These are phyloP conservation scores for Pugionium dolabratum DNA, from an alignment of 345 rosid genomes.

Conservation along the genomic window DNA sequence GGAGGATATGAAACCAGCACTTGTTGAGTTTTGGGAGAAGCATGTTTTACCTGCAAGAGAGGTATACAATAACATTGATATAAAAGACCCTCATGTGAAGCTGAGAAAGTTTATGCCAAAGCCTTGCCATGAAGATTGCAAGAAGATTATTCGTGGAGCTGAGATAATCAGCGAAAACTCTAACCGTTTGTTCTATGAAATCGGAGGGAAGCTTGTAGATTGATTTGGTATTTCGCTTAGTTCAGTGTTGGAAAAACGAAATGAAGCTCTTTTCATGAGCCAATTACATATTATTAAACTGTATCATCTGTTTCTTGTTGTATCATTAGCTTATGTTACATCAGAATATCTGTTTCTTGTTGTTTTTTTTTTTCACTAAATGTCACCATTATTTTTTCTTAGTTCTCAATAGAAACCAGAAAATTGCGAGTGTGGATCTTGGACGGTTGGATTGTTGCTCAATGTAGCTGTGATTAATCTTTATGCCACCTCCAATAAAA, in stretches of 20 bases:
- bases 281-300: background rate
- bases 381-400: too few relatives aligned
- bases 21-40: slow-evolving; percentile 76
- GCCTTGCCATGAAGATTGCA: slow-evolving; percentile 52
- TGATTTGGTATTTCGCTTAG: slow-evolving; percentile 19
- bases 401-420: too few relatives aligned
- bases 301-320: background rate
- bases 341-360: background rate
- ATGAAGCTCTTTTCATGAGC: background rate
- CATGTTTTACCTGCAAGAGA: slow-evolving; percentile 80
- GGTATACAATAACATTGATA: slow-evolving; percentile 36
- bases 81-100: slow-evolving; percentile 50
- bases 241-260: background rate
- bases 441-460: too few relatives aligned
- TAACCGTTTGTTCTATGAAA: slow-evolving; percentile 47
- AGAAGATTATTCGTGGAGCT: slow-evolving; percentile 50
- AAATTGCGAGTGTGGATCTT: too few relatives aligned
- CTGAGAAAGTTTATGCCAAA: slow-evolving; percentile 50
- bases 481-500: slow-evolving; percentile 1
- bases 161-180: slow-evolving; percentile 49
- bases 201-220: slow-evolving; percentile 42
- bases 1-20: slow-evolving; percentile 58
- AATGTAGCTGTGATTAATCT: too few relatives aligned
- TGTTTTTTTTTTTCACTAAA: background rate
- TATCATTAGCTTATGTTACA: too few relatives aligned